These are phyloP conservation scores for Scleroderma bovista DNA, from an alignment of 768 basidiomycete species.

Conservation along the genomic window DNA sequence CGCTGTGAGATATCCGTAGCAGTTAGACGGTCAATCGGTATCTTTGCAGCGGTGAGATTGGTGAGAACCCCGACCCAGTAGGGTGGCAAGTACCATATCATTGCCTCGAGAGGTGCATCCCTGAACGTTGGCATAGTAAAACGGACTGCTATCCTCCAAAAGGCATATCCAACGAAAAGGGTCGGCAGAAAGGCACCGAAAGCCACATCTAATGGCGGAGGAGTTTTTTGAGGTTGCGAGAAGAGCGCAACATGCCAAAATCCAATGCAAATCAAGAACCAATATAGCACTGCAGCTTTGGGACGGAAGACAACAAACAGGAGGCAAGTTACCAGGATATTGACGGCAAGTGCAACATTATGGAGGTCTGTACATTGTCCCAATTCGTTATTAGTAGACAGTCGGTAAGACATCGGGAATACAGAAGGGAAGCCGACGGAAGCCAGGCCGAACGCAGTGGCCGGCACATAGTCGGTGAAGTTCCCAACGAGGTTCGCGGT, in stretches of 20 bases:
- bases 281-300: slow-evolving; percentile 59
- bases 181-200: slow-evolving; percentile 75
- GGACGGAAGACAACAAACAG: slow-evolving; percentile 74
- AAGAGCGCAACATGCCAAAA: slow-evolving; percentile 84
- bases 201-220: slow-evolving; percentile 65
- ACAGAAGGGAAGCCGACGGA: slow-evolving; percentile 70
- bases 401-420: slow-evolving; percentile 68
- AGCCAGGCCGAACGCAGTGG: slow-evolving; percentile 52
- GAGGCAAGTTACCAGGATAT: slow-evolving; percentile 59
- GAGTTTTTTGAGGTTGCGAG: slow-evolving; percentile 61
- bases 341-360: slow-evolving; percentile 64
- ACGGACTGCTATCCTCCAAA: slow-evolving; percentile 74
- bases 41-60: slow-evolving; percentile 63
- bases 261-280: slow-evolving; percentile 77
- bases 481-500: slow-evolving; percentile 64
- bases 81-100: slow-evolving; percentile 67
- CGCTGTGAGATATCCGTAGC: slow-evolving; percentile 59
- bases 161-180: slow-evolving; percentile 71
- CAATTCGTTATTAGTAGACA: slow-evolving; percentile 43
- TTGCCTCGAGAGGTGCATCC: slow-evolving; percentile 64
- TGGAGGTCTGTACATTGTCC: slow-evolving; percentile 70
- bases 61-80: slow-evolving; percentile 77
- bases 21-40: slow-evolving; percentile 76
- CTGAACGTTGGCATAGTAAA: slow-evolving; percentile 68
- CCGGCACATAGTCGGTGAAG: slow-evolving; percentile 63